Conservation (phyloP, 2,329 filamentous ascomycete species). For the Trichophyton schoenleinii region DNA sequence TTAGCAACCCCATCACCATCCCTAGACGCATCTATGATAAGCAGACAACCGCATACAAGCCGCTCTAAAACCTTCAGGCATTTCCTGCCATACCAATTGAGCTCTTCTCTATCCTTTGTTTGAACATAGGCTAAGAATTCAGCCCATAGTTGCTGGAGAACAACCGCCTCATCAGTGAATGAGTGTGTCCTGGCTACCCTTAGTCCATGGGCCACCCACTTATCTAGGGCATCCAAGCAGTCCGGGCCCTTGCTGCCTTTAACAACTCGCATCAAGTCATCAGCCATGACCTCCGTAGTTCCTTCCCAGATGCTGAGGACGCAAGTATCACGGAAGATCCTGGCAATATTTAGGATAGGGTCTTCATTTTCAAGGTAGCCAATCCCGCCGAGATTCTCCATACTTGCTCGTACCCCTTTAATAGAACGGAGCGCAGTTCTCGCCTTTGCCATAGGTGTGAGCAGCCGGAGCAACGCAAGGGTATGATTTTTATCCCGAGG, state of each 20-base stretch:
- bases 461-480: conserved; percentile 20
- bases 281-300: conserved; percentile 55
- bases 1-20: conserved; percentile 22
- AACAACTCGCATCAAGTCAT: conserved; percentile 35
- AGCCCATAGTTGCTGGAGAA: conserved; percentile 11
- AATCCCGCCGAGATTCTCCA: conserved; percentile 23
- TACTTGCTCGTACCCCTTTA: conserved; percentile 18
- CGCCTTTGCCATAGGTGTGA: conserved; percentile 25
- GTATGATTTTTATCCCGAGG: conserved; percentile 14
- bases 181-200: conserved; percentile 35
- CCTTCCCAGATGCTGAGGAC: conserved; percentile 59
- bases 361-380: conserved; percentile 31
- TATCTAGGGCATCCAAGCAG: conserved; percentile 18
- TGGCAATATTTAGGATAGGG: conserved; percentile 52
- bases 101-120: conserved; percentile 17
- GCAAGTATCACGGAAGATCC: conserved; percentile 51
- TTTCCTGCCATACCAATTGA: conserved; percentile 21
- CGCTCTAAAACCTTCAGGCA: conserved; percentile 21
- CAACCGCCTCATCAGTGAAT: conserved; percentile 32
- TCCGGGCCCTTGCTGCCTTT: conserved; percentile 18
- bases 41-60: conserved; percentile 22
- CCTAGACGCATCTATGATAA: conserved; percentile 23
- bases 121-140: conserved; percentile 10
- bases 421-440: conserved; percentile 17
- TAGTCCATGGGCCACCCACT: conserved; percentile 37